phyloP scores from a whole-genome alignment of 1,139 yeast genomes.

The Neolecta irregularis region DNA sequence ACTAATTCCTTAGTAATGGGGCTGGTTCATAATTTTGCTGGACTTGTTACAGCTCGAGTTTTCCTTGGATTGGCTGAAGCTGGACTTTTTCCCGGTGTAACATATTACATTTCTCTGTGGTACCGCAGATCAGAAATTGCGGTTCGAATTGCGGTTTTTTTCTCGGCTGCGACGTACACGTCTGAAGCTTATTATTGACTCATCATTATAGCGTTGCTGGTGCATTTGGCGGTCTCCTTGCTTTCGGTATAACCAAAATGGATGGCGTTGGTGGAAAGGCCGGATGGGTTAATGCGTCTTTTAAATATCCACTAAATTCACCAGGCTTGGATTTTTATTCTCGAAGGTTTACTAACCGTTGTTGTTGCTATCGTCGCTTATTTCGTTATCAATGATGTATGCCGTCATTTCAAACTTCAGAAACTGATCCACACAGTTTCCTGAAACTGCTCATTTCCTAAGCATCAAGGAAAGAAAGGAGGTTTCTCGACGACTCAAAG shows the following conservation, averaged over 20 bases:
- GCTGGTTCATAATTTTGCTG: slow-evolving; percentile 42
- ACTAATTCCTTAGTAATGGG: slow-evolving; percentile 31
- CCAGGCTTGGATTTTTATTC: slow-evolving; percentile 76
- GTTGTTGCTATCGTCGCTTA: slow-evolving; percentile 48
- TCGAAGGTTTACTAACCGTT: slow-evolving; percentile 61
- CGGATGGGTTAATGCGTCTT: slow-evolving; percentile 37
- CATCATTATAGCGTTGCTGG: no score
- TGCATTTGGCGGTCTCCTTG: slow-evolving; percentile 68
- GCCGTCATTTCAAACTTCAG: slow-evolving; percentile 68
- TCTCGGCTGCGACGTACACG: slow-evolving; percentile 87
- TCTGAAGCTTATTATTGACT: no score
- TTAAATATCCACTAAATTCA: slow-evolving; percentile 6
- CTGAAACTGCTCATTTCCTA: slow-evolving; percentile 7
- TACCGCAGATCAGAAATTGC: slow-evolving; percentile 70
- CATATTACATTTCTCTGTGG: slow-evolving; percentile 72
- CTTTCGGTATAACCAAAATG: slow-evolving; percentile 78
- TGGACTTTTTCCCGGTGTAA: slow-evolving; percentile 90
- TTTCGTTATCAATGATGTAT: slow-evolving; percentile 54
- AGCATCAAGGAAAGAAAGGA: slow-evolving; percentile 3
- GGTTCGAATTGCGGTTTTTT: slow-evolving; percentile 69
- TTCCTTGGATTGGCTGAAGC: slow-evolving; percentile 73
- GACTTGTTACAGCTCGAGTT: slow-evolving; percentile 48
- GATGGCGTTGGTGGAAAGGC: slow-evolving; percentile 52
- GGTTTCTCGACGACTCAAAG: no score
- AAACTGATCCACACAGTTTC: slow-evolving; percentile 43